Evolutionary conservation across 1,284 basidiomycete genomes (phyloP).

Genomic region (Moniliophthora roreri): DNA sequence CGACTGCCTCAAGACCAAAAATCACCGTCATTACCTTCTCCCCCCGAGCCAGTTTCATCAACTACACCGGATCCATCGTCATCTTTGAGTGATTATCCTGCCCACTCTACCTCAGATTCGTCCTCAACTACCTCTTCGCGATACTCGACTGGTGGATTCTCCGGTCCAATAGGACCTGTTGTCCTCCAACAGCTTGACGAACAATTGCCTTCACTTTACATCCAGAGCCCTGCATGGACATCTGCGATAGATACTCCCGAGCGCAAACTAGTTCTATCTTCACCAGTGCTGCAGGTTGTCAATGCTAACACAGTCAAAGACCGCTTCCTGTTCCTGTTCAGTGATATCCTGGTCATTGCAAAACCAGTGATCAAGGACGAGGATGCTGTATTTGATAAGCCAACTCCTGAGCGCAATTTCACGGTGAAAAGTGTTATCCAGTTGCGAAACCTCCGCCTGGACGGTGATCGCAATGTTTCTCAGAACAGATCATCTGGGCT

Average conservation of each 20-base stretch:
- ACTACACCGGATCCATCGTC: slow-evolving; percentile 73
- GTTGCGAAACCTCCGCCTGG: slow-evolving; percentile 70
- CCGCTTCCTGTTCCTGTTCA: slow-evolving; percentile 94
- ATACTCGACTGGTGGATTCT: slow-evolving; percentile 32
- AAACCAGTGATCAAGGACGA: slow-evolving; percentile 69
- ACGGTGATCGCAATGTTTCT: slow-evolving; percentile 60
- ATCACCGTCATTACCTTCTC: slow-evolving; percentile 41
- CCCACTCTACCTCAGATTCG: slow-evolving; percentile 47
- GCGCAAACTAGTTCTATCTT: slow-evolving; percentile 80
- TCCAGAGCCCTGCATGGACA: slow-evolving; percentile 60
- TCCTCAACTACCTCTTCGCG: slow-evolving; percentile 50
- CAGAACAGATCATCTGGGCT: slow-evolving; percentile 43
- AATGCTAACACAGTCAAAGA: slow-evolving; percentile 95
- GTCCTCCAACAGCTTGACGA: slow-evolving; percentile 72
- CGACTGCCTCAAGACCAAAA: slow-evolving; percentile 23
- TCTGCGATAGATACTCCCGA: slow-evolving; percentile 81
- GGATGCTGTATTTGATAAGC: slow-evolving; percentile 62
- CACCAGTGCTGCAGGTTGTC: slow-evolving; percentile 91
- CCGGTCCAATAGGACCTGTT: slow-evolving; percentile 32
- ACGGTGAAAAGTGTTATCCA: slow-evolving; percentile 86
- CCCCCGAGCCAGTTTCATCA: slow-evolving; percentile 57
- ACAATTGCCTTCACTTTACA: slow-evolving; percentile 53
- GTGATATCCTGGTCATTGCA: slow-evolving; percentile 87
- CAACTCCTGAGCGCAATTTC: slow-evolving; percentile 79
- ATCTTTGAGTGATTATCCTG: slow-evolving; percentile 60